Evolutionary conservation across 192 early-diverging fungal species (phyloP).

Genomic region (Backusella mclennaniae): DNA sequence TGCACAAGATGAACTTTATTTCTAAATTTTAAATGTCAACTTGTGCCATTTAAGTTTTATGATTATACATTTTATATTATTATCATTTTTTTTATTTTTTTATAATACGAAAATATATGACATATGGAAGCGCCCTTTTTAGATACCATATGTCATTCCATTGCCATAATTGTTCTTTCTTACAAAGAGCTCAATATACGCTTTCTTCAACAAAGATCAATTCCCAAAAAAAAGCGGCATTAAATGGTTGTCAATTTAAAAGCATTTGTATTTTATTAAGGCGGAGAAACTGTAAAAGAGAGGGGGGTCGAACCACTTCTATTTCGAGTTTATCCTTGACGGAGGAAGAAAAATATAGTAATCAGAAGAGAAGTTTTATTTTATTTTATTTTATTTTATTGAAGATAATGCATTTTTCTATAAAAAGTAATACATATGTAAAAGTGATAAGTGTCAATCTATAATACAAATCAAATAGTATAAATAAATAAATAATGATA

Average conservation of each 20-base stretch:
- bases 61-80: neutral
- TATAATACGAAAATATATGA: neutral
- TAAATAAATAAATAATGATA: neutral
- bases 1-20: neutral
- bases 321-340: neutral
- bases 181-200: neutral
- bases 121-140: neutral
- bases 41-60: neutral
- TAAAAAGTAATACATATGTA: neutral
- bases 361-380: neutral
- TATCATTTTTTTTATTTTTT: neutral
- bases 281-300: neutral
- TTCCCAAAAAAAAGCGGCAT: neutral
- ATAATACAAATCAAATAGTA: neutral
- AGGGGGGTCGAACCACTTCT: neutral
- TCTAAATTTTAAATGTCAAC: neutral
- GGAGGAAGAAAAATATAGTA: neutral
- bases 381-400: neutral
- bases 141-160: neutral
- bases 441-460: neutral
- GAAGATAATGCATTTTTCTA: neutral
- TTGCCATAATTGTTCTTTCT: neutral
- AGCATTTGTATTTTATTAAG: neutral
- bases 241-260: neutral
- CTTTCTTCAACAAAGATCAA: neutral